Evolutionary conservation across 805 yeast genomes (phyloP).

Genomic region (Metschnikowia henanensis): DNA sequence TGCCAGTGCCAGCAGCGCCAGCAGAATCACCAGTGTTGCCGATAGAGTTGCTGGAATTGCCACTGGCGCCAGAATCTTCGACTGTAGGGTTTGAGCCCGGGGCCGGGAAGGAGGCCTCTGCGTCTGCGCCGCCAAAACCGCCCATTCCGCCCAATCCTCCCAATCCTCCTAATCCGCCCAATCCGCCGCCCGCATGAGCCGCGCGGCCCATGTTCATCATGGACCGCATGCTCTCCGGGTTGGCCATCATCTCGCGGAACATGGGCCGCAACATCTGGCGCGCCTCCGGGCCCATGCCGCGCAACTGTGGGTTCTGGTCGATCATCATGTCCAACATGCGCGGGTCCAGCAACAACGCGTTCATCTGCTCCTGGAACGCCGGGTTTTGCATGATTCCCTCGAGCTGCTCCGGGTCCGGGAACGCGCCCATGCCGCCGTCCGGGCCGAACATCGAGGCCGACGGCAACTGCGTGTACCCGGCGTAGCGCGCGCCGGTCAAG

Average conservation of each 20-base stretch:
- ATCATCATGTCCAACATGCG: constrained; percentile 84
- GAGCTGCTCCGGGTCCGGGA: constrained; percentile 77
- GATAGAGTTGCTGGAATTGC: too few relatives aligned
- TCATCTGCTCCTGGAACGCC: constrained; percentile 76
- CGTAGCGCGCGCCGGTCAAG: constrained; percentile 92
- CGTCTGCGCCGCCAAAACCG: constrained; percentile 9
- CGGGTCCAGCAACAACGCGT: constrained; percentile 81
- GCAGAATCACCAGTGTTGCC: constrained; percentile 10
- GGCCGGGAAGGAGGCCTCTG: constrained; percentile 30
- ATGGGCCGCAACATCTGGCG: constrained; percentile 83
- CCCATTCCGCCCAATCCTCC: constrained; percentile 12
- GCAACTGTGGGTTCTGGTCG: constrained; percentile 78
- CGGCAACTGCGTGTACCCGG: constrained; percentile 89
- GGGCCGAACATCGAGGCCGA: constrained; percentile 88
- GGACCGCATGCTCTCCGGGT: constrained; percentile 83
- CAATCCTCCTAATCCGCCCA: constrained; percentile 19
- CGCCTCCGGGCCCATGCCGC: constrained; percentile 87
- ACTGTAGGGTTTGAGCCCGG: constrained; percentile 41
- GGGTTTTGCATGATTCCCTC: constrained; percentile 79
- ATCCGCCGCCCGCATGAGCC: constrained; percentile 33
- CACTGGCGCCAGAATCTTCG: constrained; percentile 10
- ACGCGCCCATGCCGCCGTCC: constrained; percentile 81
- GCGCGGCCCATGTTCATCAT: constrained; percentile 74
- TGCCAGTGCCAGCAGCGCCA: constrained; percentile 1
- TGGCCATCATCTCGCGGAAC: constrained; percentile 65